Percentiles rank a stretch among this genome's conserved stretches.
Conservation (phyloP, 176 grass and related monocot species). For the Juncus inflexus region DNA sequence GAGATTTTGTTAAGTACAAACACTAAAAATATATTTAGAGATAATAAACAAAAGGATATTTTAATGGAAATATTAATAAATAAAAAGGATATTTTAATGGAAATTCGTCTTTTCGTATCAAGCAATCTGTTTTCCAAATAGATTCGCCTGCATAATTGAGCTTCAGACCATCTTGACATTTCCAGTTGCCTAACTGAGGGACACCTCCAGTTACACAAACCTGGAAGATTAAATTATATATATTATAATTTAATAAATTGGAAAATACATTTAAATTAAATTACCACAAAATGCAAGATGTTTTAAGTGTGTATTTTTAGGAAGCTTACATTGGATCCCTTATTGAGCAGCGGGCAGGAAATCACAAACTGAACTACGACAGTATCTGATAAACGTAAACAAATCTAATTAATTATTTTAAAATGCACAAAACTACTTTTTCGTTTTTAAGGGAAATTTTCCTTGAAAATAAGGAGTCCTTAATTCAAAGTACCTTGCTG, state of each 20-base stretch:
- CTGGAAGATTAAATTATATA: conserved; percentile 36
- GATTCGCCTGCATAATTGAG: conserved; percentile 68
- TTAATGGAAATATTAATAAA: conserved; percentile 17
- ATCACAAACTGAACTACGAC: conserved; percentile 77
- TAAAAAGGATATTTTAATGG: conserved; percentile 92
- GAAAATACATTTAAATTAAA: neutral
- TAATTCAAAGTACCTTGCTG: conserved; percentile 27
- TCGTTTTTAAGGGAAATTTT: conserved; percentile 1
- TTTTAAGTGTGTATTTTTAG: conserved; percentile 8
- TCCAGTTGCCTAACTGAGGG: conserved; percentile 71
- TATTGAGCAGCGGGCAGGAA: conserved; percentile 53
- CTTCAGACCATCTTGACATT: conserved; percentile 63
- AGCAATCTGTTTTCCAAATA: conserved; percentile 74
- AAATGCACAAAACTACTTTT: neutral
- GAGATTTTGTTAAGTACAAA: conserved; percentile 53
- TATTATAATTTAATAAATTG: neutral
- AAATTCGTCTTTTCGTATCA: conserved; percentile 64
- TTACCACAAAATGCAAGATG: conserved; percentile 18
- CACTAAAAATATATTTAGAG: neutral
- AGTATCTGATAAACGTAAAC: conserved; percentile 44
- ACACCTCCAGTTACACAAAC: conserved; percentile 68
- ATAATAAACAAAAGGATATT: conserved; percentile 7
- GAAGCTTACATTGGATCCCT: conserved; percentile 63
- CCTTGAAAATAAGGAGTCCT: neutral
- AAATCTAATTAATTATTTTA: conserved; percentile 22